phyloP scores from a whole-genome alignment of 1,139 yeast genomes.

The Starmera stellimalicola region DNA sequence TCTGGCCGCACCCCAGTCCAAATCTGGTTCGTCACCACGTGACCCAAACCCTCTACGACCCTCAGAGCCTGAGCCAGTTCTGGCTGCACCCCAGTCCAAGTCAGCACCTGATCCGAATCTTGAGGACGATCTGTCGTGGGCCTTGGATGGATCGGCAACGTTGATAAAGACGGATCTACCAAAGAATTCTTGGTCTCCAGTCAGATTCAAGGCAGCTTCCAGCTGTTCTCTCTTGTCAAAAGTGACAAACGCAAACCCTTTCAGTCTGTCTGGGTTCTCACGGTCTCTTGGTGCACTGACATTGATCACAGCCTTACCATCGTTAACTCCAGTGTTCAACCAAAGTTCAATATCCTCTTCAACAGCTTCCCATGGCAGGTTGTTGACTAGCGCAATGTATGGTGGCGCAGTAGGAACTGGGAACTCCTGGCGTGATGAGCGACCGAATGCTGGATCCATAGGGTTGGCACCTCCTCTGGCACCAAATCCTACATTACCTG shows the following conservation, averaged over 20 bases:
- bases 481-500: slow-evolving; percentile 11
- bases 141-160: slow-evolving; percentile 82
- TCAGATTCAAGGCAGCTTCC: slow-evolving; percentile 60
- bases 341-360: slow-evolving; percentile 61
- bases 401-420: slow-evolving; percentile 93
- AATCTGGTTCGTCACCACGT: slow-evolving; percentile 34
- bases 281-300: slow-evolving; percentile 60
- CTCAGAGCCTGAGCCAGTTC: slow-evolving; percentile 19
- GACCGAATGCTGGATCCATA: slow-evolving; percentile 28
- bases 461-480: slow-evolving; percentile 22
- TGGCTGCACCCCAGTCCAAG: slow-evolving; percentile 44
- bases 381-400: slow-evolving; percentile 77
- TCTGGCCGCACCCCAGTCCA: slow-evolving; percentile 48
- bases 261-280: slow-evolving; percentile 50
- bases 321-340: slow-evolving; percentile 56
- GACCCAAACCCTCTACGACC: slow-evolving; percentile 21
- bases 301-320: slow-evolving; percentile 44
- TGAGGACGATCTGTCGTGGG: slow-evolving; percentile 30
- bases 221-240: slow-evolving; percentile 56
- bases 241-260: slow-evolving; percentile 85
- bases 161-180: slow-evolving; percentile 76
- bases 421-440: slow-evolving; percentile 50
- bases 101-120: slow-evolving; percentile 27
- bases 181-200: slow-evolving; percentile 46
- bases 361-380: slow-evolving; percentile 74